Conservation (phyloP, 73 alveolate species). For the Effrenium voratum region DNA sequence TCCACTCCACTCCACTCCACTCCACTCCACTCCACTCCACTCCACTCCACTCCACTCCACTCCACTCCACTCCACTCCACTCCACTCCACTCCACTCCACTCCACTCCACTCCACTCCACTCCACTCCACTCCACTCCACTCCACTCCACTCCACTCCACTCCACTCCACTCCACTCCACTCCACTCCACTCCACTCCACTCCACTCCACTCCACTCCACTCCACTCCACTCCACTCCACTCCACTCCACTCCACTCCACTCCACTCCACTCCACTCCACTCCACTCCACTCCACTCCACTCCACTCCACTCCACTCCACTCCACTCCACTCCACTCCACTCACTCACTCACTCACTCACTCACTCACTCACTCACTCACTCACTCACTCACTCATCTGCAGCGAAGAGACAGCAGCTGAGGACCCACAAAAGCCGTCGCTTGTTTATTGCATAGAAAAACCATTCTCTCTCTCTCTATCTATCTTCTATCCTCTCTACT, state of each 20-base stretch:
- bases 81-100: not conserved
- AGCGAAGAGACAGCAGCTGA: no score
- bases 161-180: constrained; percentile 72
- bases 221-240: constrained; percentile 72
- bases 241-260: constrained; percentile 31
- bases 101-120: constrained; percentile 24
- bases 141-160: constrained; percentile 76
- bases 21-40: constrained; percentile 34
- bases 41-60: constrained; percentile 76
- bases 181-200: constrained; percentile 77
- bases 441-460: no score
- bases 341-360: no score
- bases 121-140: constrained; percentile 45
- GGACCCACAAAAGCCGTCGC: no score
- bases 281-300: not conserved
- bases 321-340: no score
- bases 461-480: no score
- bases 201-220: constrained; percentile 88
- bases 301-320: not conserved
- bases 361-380: no score
- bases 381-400: no score
- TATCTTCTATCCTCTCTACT: no score
- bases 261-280: not conserved
- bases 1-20: not conserved
- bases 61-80: not conserved